These are phyloP conservation scores for Keithomyces neogunnii DNA, from an alignment of 2,329 filamentous ascomycete genomes.

Conservation along the genomic window DNA sequence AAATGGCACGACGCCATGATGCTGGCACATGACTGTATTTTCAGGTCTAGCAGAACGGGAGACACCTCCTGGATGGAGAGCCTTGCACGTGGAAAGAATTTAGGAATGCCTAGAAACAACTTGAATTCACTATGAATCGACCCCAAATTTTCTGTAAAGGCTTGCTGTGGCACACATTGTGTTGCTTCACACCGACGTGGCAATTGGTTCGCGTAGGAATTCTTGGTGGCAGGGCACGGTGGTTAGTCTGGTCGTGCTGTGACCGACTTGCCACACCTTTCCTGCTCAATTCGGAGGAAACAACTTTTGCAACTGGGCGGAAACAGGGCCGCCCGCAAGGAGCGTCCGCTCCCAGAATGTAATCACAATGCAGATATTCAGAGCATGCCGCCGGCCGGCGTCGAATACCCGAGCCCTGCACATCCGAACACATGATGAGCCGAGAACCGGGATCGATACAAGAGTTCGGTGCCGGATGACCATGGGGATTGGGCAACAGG, in stretches of 20 bases:
- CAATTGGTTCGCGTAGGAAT: not conserved
- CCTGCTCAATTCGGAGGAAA: constrained; percentile 5
- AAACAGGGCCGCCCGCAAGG: not conserved
- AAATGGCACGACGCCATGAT: constrained; percentile 13
- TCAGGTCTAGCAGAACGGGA: not conserved
- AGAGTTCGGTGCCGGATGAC: not conserved
- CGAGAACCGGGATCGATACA: constrained; percentile 1
- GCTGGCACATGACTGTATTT: not conserved
- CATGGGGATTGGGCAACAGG: not conserved
- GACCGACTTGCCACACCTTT: not conserved
- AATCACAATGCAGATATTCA: constrained; percentile 2
- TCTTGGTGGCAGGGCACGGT: not conserved
- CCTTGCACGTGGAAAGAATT: not conserved
- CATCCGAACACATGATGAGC: not conserved
- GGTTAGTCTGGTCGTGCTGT: not conserved
- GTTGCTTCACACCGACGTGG: not conserved
- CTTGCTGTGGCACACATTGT: not conserved
- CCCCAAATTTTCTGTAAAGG: not conserved
- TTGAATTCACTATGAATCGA: not conserved
- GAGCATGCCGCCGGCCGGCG: not conserved
- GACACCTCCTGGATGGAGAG: not conserved
- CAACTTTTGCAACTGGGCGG: constrained; percentile 3
- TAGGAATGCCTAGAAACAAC: not conserved
- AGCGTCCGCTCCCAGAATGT: not conserved
- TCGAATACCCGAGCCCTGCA: not conserved